Base-by-base conservation (phyloP, 1,284 basidiomycete genomes). In the Moniliella sp. region DNA sequence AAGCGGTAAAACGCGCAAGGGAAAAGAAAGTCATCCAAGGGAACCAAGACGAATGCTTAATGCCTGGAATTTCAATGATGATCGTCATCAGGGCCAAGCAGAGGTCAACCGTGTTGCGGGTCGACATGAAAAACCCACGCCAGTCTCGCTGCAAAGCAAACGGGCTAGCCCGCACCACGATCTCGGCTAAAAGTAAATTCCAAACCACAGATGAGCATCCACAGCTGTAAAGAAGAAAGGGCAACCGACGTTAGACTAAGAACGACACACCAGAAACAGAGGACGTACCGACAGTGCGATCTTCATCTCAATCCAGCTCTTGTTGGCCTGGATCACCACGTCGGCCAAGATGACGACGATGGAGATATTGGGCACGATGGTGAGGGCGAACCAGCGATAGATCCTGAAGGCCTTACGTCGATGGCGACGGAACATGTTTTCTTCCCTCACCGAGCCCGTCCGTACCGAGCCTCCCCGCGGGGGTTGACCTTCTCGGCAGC, bases 21-120 rank as follows among this genome's bases (percentile, higher is more conserved):
- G 86, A 80, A 50, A 94, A 80, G 25, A 79, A 70, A 2, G 82
- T 91, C 43, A 94, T 69, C 88, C 88, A 97, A 0, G 75, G 70
- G 51, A 91, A 91, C 2, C 74, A 67, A 2, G 44, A 36, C 4
- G 76, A 75, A 17, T 69, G 43, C 32, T 52, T 45, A 23, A 94
- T 76, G 8, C 55, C 67, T 0, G 88, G 86, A 25, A 93, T 76
- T 58, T 91, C 81, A 19, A 91, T 82, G 50, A 91, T 65, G 25
- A 68, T 75, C 4, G 75, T 76, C 1, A 69, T 70, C 29, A 91
- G 55, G 0, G 78, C 83, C n/a, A 97, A 66, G n/a, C 74, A 61
- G 15, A 76, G 56, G 57, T 97, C 88, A 26, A 84, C 64, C 61
- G 69, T 69, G 48, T 94, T 93, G 39, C 72, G 69, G 1, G 71